Evolutionary conservation across 352 stramenopile species (phyloP), one percentile per base, ranked within the genome.

Genomic region (Lagenidium sp.): DNA sequence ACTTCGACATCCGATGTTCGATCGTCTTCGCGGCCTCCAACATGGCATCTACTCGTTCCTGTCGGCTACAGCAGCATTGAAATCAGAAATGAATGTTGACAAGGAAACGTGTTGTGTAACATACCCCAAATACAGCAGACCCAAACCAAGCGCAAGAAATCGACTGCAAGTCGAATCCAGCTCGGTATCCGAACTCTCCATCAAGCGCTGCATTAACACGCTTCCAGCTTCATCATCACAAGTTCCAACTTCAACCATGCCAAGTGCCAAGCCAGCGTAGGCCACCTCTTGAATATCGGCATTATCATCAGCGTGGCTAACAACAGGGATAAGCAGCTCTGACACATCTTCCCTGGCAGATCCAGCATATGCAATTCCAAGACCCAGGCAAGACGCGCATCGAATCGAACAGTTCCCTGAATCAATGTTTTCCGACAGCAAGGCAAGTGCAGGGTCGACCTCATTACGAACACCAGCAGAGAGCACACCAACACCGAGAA

Each of bases 361-460:
- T 16, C 96, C 96, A 4, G 96, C 96, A 64, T 99, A 99, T 4
- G 96, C 96, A 60, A 99, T 97, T 31, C 96, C 97, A 31, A 99
- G 74, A 19, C 94, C 95, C 29, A 97, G 89, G 47, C 92, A 97
- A 10, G 95, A 85, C 22, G 95, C 93, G 45, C 79, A 96, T 32
- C 96, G 96, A 68, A 99, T 95, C 18, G 79, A 88, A 47, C 81
- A 95, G 41, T 96, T 97, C 39, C 88, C 82, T 6, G 72, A 95
- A 62, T 99, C 94, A 28, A 99, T 86, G 57, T 99, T 95, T 54
- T 99, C 96, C 31, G 93, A 90, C 3, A 99, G 78, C 34, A 99
- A 60, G 15, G 94, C 96, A 31, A 99, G 66, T 6, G 95, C 95
- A 8, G 96, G 94, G 65, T 99, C 96, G 36, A 90, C 93, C 64